phyloP scores from a whole-genome alignment of 169 alveolate genomes.

The Plasmodium gallinaceum region DNA sequence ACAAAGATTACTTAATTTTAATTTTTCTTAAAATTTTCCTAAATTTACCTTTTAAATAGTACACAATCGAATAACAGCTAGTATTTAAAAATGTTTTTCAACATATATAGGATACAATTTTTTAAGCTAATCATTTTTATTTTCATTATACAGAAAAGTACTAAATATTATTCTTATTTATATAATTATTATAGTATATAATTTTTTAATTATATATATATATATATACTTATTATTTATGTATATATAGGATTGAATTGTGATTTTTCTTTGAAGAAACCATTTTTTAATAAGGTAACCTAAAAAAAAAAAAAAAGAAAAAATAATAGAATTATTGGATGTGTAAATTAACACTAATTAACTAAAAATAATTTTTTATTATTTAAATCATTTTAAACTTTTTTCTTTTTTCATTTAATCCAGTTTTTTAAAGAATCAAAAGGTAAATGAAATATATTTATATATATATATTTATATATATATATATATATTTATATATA shows the following conservation, averaged over 20 bases:
- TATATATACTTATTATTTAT: background rate
- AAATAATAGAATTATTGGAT: background rate
- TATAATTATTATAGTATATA: background rate
- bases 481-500: background rate
- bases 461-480: background rate
- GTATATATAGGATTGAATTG: constrained; percentile 18
- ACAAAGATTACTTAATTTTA: constrained; percentile 4
- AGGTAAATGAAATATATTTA: constrained; percentile 14
- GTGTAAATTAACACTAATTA: background rate
- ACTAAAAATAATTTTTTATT: too few relatives aligned
- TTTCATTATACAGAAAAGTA: constrained; percentile 34
- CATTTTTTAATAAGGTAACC: constrained; percentile 60
- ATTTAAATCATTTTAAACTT: too few relatives aligned
- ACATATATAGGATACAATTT: constrained; percentile 14
- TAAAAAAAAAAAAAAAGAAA: constrained; percentile 4
- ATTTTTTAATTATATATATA: background rate
- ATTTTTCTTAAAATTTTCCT: background rate
- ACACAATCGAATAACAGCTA: background rate
- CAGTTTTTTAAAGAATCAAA: constrained; percentile 38
- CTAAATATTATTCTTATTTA: background rate
- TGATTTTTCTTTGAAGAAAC: constrained; percentile 22
- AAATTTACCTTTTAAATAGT: constrained; percentile 12
- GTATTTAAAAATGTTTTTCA: constrained; percentile 45
- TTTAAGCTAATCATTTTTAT: constrained; percentile 29
- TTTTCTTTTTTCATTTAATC: background rate